phyloP scores from a whole-genome alignment of 2,329 filamentous ascomycete species.

The Chaetomiaceae sp. region DNA sequence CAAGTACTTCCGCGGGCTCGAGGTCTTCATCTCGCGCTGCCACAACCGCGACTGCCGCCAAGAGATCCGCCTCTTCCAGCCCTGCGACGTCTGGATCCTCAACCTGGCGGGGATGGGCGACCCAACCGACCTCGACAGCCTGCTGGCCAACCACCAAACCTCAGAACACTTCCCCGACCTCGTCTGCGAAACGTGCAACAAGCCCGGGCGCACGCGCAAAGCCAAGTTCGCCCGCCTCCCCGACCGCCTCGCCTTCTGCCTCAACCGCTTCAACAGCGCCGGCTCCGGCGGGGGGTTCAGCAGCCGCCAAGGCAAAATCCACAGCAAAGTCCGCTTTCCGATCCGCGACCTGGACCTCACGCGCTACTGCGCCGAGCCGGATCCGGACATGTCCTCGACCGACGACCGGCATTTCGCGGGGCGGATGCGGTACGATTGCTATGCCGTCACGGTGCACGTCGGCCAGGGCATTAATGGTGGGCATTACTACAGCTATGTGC shows the following conservation, averaged over 20 bases:
- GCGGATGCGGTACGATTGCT: constrained; percentile 77
- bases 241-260: constrained; percentile 70
- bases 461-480: constrained; percentile 65
- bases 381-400: constrained; percentile 27
- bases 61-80: constrained; percentile 42
- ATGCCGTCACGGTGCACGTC: constrained; percentile 75
- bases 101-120: constrained; percentile 33
- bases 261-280: constrained; percentile 54
- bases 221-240: constrained; percentile 75
- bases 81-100: constrained; percentile 49
- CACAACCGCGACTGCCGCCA: constrained; percentile 50
- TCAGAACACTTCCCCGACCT: constrained; percentile 65
- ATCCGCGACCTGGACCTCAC: constrained; percentile 61
- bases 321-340: constrained; percentile 70
- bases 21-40: constrained; percentile 67
- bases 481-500: constrained; percentile 74
- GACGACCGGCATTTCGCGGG: constrained; percentile 40
- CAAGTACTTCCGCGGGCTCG: constrained; percentile 73
- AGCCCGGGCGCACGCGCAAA: constrained; percentile 63
- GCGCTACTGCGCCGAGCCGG: constrained; percentile 36
- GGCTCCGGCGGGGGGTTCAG: constrained; percentile 20
- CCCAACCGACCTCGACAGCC: constrained; percentile 49
- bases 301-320: constrained; percentile 55
- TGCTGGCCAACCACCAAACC: constrained; percentile 64
- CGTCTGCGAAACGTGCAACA: constrained; percentile 71